These are phyloP conservation scores for Peterozyma toletana DNA, from an alignment of 805 yeast species.

Conservation along the genomic window DNA sequence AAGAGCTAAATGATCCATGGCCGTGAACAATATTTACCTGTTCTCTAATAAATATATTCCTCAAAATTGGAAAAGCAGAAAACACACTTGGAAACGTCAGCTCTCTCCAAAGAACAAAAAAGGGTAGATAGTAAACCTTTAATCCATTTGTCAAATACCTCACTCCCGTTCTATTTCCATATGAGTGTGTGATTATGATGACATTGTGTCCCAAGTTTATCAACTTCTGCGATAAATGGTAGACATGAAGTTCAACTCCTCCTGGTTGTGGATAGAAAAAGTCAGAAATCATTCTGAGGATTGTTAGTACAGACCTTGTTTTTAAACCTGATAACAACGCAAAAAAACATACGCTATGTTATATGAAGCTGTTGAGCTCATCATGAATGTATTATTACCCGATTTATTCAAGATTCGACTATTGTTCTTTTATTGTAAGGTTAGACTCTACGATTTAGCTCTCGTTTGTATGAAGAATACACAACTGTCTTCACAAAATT, in stretches of 20 bases:
- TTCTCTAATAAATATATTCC: conserved; percentile 84
- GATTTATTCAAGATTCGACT: no score
- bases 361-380: no score
- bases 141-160: conserved; percentile 82
- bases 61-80: conserved; percentile 74
- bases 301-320: no score
- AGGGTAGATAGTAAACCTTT: conserved; percentile 88
- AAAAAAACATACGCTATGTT: no score
- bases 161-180: conserved; percentile 76
- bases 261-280: conserved; percentile 98
- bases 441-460: no score
- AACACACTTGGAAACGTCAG: conserved; percentile 87
- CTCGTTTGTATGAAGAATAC: no score
- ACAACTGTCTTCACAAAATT: no score
- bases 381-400: no score
- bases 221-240: conserved; percentile 80
- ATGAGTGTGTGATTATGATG: conserved; percentile 81
- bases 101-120: conserved; percentile 70
- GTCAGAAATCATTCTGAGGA: conserved; percentile 71
- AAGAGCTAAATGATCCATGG: conserved; percentile 82
- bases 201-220: conserved; percentile 81
- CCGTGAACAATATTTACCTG: conserved; percentile 87
- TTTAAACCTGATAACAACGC: no score
- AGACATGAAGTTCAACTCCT: conserved; percentile 93
- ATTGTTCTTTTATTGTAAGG: no score